These are phyloP conservation scores for Nyctanthes arbortristis DNA, from an alignment of 257 asterid species.

Conservation along the genomic window DNA sequence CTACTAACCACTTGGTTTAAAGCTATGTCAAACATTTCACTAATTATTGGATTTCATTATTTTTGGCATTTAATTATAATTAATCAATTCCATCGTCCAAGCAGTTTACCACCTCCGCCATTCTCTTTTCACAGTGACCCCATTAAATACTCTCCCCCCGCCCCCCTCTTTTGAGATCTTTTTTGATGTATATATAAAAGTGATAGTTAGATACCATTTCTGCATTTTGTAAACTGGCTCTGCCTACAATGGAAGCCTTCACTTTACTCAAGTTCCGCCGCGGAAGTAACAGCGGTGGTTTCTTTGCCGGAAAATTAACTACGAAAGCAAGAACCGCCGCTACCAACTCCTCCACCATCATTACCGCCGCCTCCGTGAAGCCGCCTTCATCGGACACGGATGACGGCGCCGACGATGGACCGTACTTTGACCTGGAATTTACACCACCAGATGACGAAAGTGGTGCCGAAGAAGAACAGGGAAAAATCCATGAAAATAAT, in stretches of 20 bases:
- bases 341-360: conserved; percentile 8
- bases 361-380: conserved; percentile 11
- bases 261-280: conserved; percentile 50
- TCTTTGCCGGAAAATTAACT: not conserved
- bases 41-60: too few species aligned
- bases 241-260: conserved; percentile 50
- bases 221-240: conserved; percentile 35
- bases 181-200: not conserved
- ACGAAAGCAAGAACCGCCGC: not conserved
- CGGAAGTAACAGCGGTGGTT: conserved; percentile 20
- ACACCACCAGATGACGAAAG: conserved; percentile 29
- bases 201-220: not conserved
- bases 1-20: too few species aligned
- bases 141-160: too few species aligned
- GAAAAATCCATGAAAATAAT: not conserved
- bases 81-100: too few species aligned
- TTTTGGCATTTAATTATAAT: too few species aligned
- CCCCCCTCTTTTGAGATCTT: not conserved
- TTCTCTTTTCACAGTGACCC: not conserved
- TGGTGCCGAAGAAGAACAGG: conserved; percentile 10
- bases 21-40: too few species aligned
- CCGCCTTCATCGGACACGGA: conserved; percentile 31
- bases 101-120: not conserved
- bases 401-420: conserved; percentile 31
- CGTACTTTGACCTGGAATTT: conserved; percentile 46